These are phyloP conservation scores for Aspergillus panamensis DNA, from an alignment of 495 filamentous ascomycete species.

Conservation along the genomic window DNA sequence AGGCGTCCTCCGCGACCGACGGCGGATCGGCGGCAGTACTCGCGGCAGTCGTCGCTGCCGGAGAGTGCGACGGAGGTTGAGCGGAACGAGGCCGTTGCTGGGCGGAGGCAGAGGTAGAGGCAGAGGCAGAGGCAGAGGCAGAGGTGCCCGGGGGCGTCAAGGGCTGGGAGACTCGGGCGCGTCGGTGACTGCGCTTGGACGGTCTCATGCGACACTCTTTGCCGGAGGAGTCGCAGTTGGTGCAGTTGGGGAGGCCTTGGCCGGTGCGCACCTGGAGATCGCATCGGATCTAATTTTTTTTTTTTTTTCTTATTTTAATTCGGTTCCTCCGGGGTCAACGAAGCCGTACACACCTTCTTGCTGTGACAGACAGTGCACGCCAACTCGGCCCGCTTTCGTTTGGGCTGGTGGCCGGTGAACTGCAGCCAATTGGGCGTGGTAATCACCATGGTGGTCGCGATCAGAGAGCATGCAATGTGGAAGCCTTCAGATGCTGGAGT, in stretches of 20 bases:
- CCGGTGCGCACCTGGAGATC: slow-evolving; percentile 29
- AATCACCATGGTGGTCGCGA: not conserved
- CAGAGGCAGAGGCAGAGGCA: not conserved
- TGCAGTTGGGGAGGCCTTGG: slow-evolving; percentile 27
- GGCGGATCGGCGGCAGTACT: not conserved
- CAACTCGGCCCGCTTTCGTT: slow-evolving; percentile 32
- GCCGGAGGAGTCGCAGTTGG: slow-evolving; percentile 27
- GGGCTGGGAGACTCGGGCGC: not conserved
- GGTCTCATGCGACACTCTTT: slow-evolving; percentile 25
- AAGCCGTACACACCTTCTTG: slow-evolving; percentile 26
- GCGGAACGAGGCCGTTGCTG: not conserved
- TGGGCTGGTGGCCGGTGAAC: slow-evolving; percentile 26
- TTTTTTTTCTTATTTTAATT: not conserved
- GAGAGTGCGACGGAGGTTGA: not conserved
- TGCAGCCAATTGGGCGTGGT: slow-evolving; percentile 8
- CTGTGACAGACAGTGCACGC: slow-evolving; percentile 34
- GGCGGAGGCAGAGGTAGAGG: not conserved
- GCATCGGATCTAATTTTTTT: slow-evolving; percentile 28
- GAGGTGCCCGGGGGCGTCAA: not conserved
- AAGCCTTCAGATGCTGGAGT: too few species aligned
- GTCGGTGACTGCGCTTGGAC: slow-evolving; percentile 6
- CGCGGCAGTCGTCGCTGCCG: not conserved
- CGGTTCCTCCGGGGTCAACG: not conserved
- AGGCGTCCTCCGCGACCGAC: not conserved
- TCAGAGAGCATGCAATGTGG: not conserved